Conservation (phyloP, 2,329 filamentous ascomycete genomes). For the Cryphonectria japonica region DNA sequence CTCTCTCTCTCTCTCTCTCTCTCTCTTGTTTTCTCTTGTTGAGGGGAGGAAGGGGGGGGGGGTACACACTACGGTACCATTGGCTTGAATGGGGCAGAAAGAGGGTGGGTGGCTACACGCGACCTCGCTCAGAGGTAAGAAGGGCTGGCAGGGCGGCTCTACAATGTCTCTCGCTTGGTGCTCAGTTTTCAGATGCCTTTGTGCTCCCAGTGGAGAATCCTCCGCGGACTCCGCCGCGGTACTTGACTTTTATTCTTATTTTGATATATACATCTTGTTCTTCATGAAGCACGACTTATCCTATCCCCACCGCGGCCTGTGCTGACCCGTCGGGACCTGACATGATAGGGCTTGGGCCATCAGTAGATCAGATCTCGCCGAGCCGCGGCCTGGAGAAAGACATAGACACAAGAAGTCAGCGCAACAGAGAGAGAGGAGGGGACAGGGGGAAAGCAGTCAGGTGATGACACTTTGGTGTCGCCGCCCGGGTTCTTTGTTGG, state of each 20-base stretch:
- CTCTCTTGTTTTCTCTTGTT: neutral
- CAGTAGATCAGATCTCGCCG: neutral
- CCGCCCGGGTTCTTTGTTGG: neutral
- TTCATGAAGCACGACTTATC: neutral
- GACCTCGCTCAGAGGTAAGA: neutral
- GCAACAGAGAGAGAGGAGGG: neutral
- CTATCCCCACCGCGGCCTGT: neutral
- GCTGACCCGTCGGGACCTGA: conserved; percentile 1
- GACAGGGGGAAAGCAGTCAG: neutral
- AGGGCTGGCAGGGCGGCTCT: neutral
- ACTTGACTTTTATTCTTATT: neutral
- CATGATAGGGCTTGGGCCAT: neutral
- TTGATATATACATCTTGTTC: neutral
- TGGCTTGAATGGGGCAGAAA: neutral
- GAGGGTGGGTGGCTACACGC: neutral
- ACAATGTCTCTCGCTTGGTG: conserved; percentile 1
- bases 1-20: neutral
- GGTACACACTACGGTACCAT: neutral
- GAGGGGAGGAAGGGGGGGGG: neutral
- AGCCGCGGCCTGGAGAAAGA: neutral
- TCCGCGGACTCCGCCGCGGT: neutral
- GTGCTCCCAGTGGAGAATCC: neutral
- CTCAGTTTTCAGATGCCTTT: neutral
- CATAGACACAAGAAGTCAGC: neutral
- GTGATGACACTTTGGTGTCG: neutral